Evolutionary conservation across 2,329 filamentous ascomycete genomes (phyloP).

Genomic region (Colletotrichum magnum): DNA sequence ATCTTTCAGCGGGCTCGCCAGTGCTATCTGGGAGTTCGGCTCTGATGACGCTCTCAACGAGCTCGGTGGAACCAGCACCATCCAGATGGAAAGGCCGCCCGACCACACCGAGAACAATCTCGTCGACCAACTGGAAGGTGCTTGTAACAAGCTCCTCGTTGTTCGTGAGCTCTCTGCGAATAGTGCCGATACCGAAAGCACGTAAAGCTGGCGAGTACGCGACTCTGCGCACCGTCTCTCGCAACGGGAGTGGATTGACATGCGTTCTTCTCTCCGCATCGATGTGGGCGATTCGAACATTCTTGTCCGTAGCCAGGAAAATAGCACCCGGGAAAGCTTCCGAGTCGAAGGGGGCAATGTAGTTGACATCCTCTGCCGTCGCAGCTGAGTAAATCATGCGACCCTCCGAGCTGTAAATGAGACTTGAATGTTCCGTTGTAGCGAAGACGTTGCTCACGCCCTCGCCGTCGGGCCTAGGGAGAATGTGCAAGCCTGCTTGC

Average conservation of each 20-base stretch:
- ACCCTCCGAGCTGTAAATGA: conserved; percentile 92
- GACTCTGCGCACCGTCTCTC: conserved; percentile 87
- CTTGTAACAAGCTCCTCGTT: conserved; percentile 84
- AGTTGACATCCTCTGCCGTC: conserved; percentile 87
- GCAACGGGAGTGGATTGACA: conserved; percentile 82
- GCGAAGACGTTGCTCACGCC: conserved; percentile 87
- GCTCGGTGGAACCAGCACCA: conserved; percentile 67
- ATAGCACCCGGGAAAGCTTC: conserved; percentile 86
- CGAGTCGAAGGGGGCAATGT: conserved; percentile 86
- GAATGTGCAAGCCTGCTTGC: conserved; percentile 83
- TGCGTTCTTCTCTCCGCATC: conserved; percentile 91
- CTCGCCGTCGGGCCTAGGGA: conserved; percentile 72
- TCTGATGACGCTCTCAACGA: conserved; percentile 88
- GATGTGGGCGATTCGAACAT: conserved; percentile 84
- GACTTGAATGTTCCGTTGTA: conserved; percentile 91
- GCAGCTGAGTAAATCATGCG: conserved; percentile 94
- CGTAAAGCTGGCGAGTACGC: conserved; percentile 86
- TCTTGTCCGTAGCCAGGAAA: conserved; percentile 81
- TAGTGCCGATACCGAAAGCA: conserved; percentile 89
- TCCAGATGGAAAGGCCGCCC: conserved; percentile 77
- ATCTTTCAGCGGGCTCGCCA: conserved; percentile 77
- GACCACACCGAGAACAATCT: conserved; percentile 86
- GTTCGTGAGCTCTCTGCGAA: conserved; percentile 78
- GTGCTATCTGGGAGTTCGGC: conserved; percentile 75
- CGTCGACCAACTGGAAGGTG: conserved; percentile 91